Conservation (phyloP, 257 asterid species). For the Solanum rostratum region DNA sequence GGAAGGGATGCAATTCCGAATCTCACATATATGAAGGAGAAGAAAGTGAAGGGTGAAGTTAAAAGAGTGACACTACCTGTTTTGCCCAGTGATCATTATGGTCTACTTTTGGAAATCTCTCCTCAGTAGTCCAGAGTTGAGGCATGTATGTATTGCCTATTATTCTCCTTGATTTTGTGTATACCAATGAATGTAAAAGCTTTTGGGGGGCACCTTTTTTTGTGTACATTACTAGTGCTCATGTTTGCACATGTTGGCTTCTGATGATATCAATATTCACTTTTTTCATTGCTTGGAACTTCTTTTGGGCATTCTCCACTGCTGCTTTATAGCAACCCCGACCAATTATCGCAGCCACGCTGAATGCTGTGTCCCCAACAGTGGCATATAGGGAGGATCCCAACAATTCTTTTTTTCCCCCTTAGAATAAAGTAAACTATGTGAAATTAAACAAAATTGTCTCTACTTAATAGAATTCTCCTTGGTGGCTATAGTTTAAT, state of each 20-base stretch:
- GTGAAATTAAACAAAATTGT: too few relatives aligned
- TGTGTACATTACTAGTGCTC: not conserved
- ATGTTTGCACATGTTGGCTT: not conserved
- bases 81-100: constrained; percentile 91
- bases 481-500: too few relatives aligned
- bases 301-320: not conserved
- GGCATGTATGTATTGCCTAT: not conserved
- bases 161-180: not conserved
- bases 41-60: constrained; percentile 56
- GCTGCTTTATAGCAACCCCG: constrained; percentile 18
- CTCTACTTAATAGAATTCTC: too few relatives aligned
- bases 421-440: too few relatives aligned
- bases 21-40: constrained; percentile 42
- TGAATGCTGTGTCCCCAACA: not conserved
- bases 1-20: constrained; percentile 78
- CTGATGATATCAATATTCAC: not conserved
- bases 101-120: constrained; percentile 62
- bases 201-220: not conserved
- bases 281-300: not conserved
- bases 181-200: not conserved
- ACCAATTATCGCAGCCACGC: not conserved
- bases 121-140: constrained; percentile 4
- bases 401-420: not conserved
- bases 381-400: not conserved
- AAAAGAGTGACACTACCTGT: constrained; percentile 69